Conservation (phyloP, 495 filamentous ascomycete genomes). For the Monascus purpureus region DNA sequence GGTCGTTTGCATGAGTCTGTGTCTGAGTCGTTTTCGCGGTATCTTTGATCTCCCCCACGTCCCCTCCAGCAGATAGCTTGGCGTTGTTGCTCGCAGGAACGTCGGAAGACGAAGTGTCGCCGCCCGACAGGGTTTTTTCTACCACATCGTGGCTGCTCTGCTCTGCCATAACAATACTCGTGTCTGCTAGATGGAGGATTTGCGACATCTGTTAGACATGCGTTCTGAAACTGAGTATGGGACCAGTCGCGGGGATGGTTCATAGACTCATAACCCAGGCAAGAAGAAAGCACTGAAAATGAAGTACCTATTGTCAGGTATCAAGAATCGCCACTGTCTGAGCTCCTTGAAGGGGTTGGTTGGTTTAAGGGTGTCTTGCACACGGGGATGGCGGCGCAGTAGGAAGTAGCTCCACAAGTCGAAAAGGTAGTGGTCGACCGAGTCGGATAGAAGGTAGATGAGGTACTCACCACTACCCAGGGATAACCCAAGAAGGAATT, state of each 20-base stretch:
- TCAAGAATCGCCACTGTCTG: conserved; percentile 32
- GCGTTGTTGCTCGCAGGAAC: conserved; percentile 51
- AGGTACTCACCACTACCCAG: not conserved
- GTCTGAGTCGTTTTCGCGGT: conserved; percentile 18
- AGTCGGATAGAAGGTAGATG: conserved; percentile 8
- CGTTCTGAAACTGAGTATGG: conserved; percentile 8
- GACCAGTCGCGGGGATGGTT: conserved; percentile 11
- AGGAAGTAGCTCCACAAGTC: not conserved
- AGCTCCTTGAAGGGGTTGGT: conserved; percentile 13
- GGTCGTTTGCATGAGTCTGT: conserved; percentile 15
- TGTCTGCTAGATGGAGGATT: conserved; percentile 28
- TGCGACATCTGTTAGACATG: conserved; percentile 24
- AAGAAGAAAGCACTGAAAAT: conserved; percentile 6
- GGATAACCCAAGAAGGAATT: conserved; percentile 6
- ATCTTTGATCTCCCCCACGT: conserved; percentile 35
- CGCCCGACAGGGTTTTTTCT: conserved; percentile 63
- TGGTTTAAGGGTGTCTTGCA: conserved; percentile 21
- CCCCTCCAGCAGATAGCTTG: conserved; percentile 40
- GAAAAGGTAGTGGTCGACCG: too few species aligned
- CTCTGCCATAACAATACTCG: conserved; percentile 72
- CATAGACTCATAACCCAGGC: conserved; percentile 11
- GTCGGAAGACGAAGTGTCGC: conserved; percentile 58
- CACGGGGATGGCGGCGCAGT: not conserved
- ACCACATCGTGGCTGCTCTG: conserved; percentile 64
- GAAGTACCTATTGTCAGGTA: conserved; percentile 39